phyloP scores from a whole-genome alignment of 495 filamentous ascomycete genomes.

The Penicillium robsamsonii region DNA sequence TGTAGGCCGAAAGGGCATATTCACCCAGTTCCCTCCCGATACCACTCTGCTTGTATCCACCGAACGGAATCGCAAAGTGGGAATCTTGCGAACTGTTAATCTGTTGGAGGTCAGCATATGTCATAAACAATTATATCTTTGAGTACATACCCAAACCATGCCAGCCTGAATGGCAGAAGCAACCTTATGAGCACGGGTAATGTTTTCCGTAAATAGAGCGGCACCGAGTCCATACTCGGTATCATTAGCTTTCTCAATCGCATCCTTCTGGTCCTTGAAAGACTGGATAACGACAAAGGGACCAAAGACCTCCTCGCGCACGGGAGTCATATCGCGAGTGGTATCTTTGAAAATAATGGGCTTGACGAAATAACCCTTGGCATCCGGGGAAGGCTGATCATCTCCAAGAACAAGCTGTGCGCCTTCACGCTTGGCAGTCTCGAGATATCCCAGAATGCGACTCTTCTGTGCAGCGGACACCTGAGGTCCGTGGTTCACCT shows the following conservation, averaged over 20 bases:
- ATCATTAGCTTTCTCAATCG: conserved; percentile 63
- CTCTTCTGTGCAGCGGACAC: conserved; percentile 83
- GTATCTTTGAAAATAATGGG: conserved; percentile 63
- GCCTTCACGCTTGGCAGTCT: conserved; percentile 62
- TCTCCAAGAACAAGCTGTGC: conserved; percentile 1
- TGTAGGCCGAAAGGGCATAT: conserved; percentile 6
- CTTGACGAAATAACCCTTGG: conserved; percentile 53
- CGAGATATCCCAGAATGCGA: conserved; percentile 53
- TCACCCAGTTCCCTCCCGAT: conserved; percentile 1
- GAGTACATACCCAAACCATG: conserved; percentile 35
- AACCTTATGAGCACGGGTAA: conserved; percentile 58
- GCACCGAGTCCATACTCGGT: conserved; percentile 65
- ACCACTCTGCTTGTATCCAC: conserved; percentile 5
- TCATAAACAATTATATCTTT: neutral
- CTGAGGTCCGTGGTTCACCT: conserved; percentile 82
- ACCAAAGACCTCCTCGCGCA: conserved; percentile 63
- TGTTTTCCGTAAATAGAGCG: conserved; percentile 68
- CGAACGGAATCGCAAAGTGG: conserved; percentile 2
- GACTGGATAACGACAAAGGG: conserved; percentile 58
- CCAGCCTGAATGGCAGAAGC: conserved; percentile 62
- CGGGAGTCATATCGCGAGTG: conserved; percentile 53
- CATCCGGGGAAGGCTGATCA: neutral
- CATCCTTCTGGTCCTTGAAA: conserved; percentile 57
- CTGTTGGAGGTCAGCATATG: neutral
- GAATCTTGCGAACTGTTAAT: conserved; percentile 5